Conservation (phyloP, 495 filamentous ascomycete genomes). For the Penicillium tannophilum region DNA sequence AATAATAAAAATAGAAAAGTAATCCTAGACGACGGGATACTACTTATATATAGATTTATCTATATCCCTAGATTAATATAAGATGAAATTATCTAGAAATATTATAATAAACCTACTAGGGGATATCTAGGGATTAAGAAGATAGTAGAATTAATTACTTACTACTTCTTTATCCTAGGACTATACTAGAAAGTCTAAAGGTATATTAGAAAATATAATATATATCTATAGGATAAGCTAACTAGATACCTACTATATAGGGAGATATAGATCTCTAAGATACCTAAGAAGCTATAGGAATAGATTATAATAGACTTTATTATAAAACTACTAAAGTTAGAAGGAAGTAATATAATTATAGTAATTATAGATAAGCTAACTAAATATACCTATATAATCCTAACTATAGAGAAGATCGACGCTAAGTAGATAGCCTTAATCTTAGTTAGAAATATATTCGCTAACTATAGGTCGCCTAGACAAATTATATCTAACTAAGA, state of each 20-base stretch:
- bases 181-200: not conserved
- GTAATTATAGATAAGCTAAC: not conserved
- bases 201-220: not conserved
- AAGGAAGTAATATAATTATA: not conserved
- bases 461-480: not conserved
- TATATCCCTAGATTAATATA: not conserved
- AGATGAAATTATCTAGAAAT: not conserved
- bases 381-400: not conserved
- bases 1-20: no score
- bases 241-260: not conserved
- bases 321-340: not conserved
- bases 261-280: not conserved
- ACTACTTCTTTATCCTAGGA: not conserved
- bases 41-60: not conserved
- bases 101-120: not conserved
- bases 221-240: not conserved
- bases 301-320: constrained; percentile 2
- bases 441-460: not conserved
- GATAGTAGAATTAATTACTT: not conserved
- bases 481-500: constrained; percentile 4
- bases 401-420: not conserved
- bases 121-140: not conserved
- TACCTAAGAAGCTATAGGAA: not conserved
- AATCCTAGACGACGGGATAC: not conserved
- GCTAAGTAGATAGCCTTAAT: not conserved